phyloP scores from a whole-genome alignment of 2,329 filamentous ascomycete species.

The Madurella mycetomatis region DNA sequence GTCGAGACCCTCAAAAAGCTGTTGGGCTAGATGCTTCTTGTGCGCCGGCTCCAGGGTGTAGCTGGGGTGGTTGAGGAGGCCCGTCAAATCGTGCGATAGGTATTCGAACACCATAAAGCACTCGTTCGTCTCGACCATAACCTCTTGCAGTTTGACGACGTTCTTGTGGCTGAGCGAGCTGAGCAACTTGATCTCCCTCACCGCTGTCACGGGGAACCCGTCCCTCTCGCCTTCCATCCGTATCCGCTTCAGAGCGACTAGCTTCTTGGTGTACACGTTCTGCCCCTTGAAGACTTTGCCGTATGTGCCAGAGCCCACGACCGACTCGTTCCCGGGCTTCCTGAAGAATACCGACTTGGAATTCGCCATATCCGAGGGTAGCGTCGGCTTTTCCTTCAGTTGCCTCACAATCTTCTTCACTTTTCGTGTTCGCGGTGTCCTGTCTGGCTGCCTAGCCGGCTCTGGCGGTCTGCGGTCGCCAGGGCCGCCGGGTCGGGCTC shows the following conservation, averaged over 20 bases:
- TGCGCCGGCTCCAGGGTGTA: constrained; percentile 81
- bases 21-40: constrained; percentile 87
- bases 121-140: constrained; percentile 98
- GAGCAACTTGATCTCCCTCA: constrained; percentile 87
- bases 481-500: constrained; percentile 29
- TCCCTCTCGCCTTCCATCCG: constrained; percentile 91
- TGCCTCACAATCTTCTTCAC: constrained; percentile 66
- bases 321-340: constrained; percentile 95
- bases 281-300: constrained; percentile 94
- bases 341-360: constrained; percentile 91
- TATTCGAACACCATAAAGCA: constrained; percentile 99
- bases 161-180: constrained; percentile 79
- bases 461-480: constrained; percentile 25
- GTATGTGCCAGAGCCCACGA: constrained; percentile 92
- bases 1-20: constrained; percentile 89
- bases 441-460: constrained; percentile 33
- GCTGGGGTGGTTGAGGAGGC: constrained; percentile 87
- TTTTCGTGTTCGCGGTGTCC: constrained; percentile 51
- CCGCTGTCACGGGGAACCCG: constrained; percentile 85
- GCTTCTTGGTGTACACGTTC: constrained; percentile 81
- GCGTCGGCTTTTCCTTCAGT: constrained; percentile 63
- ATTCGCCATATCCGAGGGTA: constrained; percentile 66
- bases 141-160: constrained; percentile 77
- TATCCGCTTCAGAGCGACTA: constrained; percentile 85
- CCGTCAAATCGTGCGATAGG: constrained; percentile 90